Evolutionary conservation across 768 basidiomycete species (phyloP), one percentile per base, ranked within the genome.

Genomic region (Pleurotus eryngii): DNA sequence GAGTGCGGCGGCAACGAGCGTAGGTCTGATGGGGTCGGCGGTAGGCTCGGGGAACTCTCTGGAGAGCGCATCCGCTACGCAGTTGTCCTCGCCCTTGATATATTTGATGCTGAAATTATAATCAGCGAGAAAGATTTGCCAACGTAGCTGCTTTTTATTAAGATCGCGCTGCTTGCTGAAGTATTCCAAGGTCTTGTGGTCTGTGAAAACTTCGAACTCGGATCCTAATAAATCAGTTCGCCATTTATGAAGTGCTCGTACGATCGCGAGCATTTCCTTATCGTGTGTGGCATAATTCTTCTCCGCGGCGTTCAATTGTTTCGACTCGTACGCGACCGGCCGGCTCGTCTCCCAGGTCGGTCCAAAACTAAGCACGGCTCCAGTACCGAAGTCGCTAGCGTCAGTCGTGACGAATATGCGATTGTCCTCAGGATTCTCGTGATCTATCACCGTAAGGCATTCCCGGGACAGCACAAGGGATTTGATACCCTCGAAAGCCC

Each of bases 141-240:
- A 49, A 73, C 72, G 49, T 76, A 70, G 0, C 75, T 59, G 59
- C 76, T 75, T 8, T 74, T 66, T 48, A 74, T 69, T 37, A 70
- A 69, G 49, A 74, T 67, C 2, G 11, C 18, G 9, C 20, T 48
- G 46, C n/a, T n/a, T n/a, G n/a, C n/a, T n/a, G n/a, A n/a, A n/a
- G n/a, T n/a, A n/a, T n/a, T n/a, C n/a, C n/a, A n/a, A n/a, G n/a
- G n/a, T n/a, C n/a, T n/a, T n/a, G n/a, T n/a, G n/a, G n/a, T n/a
- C n/a, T n/a, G n/a, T n/a, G n/a, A n/a, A n/a, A n/a, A n/a, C n/a
- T n/a, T n/a, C n/a, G n/a, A n/a, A n/a, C n/a, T n/a, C n/a, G n/a
- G n/a, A n/a, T n/a, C n/a, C n/a, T n/a, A n/a, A n/a, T n/a, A n/a
- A n/a, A n/a, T n/a, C n/a, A n/a, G n/a, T n/a, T n/a, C n/a, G n/a